Evolutionary conservation across 2,329 filamentous ascomycete species (phyloP), one percentile per base, ranked within the genome.

Genomic region (Harringtonia aguacate): DNA sequence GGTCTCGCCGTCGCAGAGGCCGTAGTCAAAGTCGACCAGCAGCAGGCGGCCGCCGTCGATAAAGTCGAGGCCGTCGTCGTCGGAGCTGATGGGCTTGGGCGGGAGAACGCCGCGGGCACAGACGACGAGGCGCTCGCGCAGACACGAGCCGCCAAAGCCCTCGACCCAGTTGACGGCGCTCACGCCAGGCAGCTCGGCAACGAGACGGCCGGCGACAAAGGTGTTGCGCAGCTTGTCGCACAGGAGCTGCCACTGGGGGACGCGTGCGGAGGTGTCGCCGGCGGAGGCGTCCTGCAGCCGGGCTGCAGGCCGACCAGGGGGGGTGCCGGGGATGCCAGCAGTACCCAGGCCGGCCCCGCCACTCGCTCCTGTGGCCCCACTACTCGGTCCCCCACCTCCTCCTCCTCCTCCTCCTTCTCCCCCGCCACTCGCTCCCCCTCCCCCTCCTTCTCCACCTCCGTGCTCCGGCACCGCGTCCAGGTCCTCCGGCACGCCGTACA

Each of bases 401-500:
- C n/a, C n/a, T n/a, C n/a, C n/a, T n/a, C n/a, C n/a, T n/a, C n/a
- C n/a, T n/a, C n/a, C n/a, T n/a, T n/a, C n/a, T n/a, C n/a, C n/a
- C n/a, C n/a, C n/a, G 30, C 30, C 30, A 33, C 30, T 33, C 30
- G 30, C 12, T 39, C 55, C 41, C 55, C 45, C 46, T 44, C 65
- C 61, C 40, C 55, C 41, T 55, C 45, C 46, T 44, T 65, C 61
- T 22, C 53, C 55, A 8, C 24, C 24, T 35, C 29, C 10, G 22
- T 12, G 46, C 24, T 75, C 71, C 2, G 75, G 68, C 18, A 75
- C 61, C 20, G 79, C 73, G 56, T 85, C 82, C 18, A 88, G 64
- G 52, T 84, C 78, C 54, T 83, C 78, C 1, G 86, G 85, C 24
- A 90, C 66, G 22, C 85, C 85, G 58, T 90, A 90, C 3, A 90